These are phyloP conservation scores for Penicillium griseofulvum DNA, from an alignment of 2,329 filamentous ascomycete genomes.

Conservation along the genomic window DNA sequence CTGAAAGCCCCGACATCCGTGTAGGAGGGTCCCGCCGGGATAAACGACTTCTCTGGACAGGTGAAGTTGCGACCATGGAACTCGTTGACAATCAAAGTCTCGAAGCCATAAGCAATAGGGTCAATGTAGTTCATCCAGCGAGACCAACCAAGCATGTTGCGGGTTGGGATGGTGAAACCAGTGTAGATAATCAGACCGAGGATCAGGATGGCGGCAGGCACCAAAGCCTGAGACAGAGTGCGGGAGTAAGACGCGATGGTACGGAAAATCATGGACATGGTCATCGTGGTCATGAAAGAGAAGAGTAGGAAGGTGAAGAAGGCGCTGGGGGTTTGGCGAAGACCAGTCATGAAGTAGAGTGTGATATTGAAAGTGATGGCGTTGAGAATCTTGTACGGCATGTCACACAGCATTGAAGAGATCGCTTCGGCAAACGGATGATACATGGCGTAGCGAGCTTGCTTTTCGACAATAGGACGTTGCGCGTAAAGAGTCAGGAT, in stretches of 20 bases:
- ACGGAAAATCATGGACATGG: slow-evolving; percentile 84
- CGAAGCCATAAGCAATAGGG: slow-evolving; percentile 8
- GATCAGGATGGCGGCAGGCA: slow-evolving; percentile 5
- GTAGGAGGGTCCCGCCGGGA: slow-evolving; percentile 46
- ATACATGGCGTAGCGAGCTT: slow-evolving; percentile 28
- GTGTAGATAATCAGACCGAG: slow-evolving; percentile 9
- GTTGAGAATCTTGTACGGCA: slow-evolving; percentile 79
- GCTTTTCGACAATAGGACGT: slow-evolving; percentile 24
- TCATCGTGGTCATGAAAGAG: slow-evolving; percentile 68
- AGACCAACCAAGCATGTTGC: slow-evolving; percentile 10
- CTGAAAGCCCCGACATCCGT: slow-evolving; percentile 31
- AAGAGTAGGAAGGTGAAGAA: slow-evolving; percentile 87
- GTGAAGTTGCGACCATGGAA: slow-evolving; percentile 65
- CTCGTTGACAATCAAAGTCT: slow-evolving; percentile 57
- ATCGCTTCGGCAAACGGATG: slow-evolving; percentile 22
- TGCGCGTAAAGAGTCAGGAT: slow-evolving; percentile 25
- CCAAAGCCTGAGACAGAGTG: slow-evolving; percentile 53
- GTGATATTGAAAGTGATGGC: slow-evolving; percentile 72
- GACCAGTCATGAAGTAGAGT: slow-evolving; percentile 83
- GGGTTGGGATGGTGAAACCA: slow-evolving; percentile 7
- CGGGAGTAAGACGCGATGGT: slow-evolving; percentile 72
- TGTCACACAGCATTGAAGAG: slow-evolving; percentile 26
- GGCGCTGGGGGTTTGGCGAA: slow-evolving; percentile 67
- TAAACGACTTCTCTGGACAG: slow-evolving; percentile 26
- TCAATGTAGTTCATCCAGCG: slow-evolving; percentile 11